Evolutionary conservation across 2,329 filamentous ascomycete genomes (phyloP).

Genomic region (Microsporum audouinii): DNA sequence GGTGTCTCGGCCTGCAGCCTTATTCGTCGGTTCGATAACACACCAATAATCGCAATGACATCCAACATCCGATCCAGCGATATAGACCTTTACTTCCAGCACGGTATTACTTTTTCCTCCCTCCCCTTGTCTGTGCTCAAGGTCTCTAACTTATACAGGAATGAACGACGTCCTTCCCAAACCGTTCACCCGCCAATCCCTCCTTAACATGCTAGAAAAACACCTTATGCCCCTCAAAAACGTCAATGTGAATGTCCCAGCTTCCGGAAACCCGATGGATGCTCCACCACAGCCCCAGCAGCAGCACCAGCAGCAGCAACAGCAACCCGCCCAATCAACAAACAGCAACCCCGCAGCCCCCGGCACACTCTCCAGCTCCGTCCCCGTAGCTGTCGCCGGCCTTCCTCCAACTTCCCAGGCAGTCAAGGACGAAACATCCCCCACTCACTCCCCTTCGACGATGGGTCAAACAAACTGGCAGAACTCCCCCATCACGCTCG

Average conservation of each 20-base stretch:
- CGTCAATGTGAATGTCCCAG: constrained; percentile 22
- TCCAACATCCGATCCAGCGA: constrained; percentile 96
- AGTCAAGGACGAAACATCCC: constrained; percentile 52
- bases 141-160: constrained; percentile 41
- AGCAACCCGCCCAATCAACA: constrained; percentile 20
- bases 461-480: background rate
- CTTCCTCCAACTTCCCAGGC: constrained; percentile 31
- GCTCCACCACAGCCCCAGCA: constrained; percentile 24
- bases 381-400: background rate
- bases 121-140: background rate
- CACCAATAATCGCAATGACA: constrained; percentile 95
- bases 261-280: constrained; percentile 39
- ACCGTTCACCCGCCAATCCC: constrained; percentile 82
- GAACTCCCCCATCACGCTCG: background rate
- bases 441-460: constrained; percentile 49
- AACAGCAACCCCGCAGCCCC: constrained; percentile 13
- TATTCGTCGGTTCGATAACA: constrained; percentile 73
- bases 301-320: constrained; percentile 13
- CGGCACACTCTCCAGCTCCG: background rate
- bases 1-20: constrained; percentile 90
- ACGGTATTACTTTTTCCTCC: constrained; percentile 52
- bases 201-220: constrained; percentile 75
- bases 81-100: constrained; percentile 92
- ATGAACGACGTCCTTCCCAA: constrained; percentile 98
- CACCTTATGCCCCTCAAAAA: constrained; percentile 77